These are phyloP conservation scores for Cladophialophora psammophila DNA, from an alignment of 2,329 filamentous ascomycete genomes.

Conservation along the genomic window DNA sequence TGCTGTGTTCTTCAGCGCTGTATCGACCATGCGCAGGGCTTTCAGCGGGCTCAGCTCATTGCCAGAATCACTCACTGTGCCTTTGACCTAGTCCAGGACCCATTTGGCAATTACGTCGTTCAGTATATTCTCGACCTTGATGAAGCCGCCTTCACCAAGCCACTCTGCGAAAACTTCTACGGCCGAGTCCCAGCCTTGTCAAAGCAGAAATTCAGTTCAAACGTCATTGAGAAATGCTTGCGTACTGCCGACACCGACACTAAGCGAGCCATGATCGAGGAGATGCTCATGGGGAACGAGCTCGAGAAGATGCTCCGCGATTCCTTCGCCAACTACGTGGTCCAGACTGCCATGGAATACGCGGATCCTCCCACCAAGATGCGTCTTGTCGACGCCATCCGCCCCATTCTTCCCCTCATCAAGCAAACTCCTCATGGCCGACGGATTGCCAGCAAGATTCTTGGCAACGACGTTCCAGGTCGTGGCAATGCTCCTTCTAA, in stretches of 20 bases:
- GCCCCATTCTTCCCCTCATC: slow-evolving; percentile 82
- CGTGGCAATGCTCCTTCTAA: slow-evolving; percentile 52
- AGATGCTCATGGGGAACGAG: slow-evolving; percentile 76
- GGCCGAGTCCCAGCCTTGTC: slow-evolving; percentile 76
- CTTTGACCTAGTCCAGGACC: slow-evolving; percentile 90
- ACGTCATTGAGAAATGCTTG: slow-evolving; percentile 96
- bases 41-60: slow-evolving; percentile 88
- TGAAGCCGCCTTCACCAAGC: slow-evolving; percentile 85
- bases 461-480: slow-evolving; percentile 58
- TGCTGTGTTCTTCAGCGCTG: slow-evolving; percentile 98
- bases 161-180: slow-evolving; percentile 80
- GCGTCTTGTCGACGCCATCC: slow-evolving; percentile 81
- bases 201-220: slow-evolving; percentile 98
- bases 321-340: slow-evolving; percentile 95
- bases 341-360: slow-evolving; percentile 93
- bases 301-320: slow-evolving; percentile 90
- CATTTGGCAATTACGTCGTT: slow-evolving; percentile 97
- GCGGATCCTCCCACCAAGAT: slow-evolving; percentile 75
- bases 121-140: slow-evolving; percentile 98
- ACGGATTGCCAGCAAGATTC: slow-evolving; percentile 88
- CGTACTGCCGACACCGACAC: slow-evolving; percentile 79
- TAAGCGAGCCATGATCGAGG: slow-evolving; percentile 82
- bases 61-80: slow-evolving; percentile 86
- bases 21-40: slow-evolving; percentile 92
- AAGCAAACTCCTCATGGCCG: slow-evolving; percentile 93